These are phyloP conservation scores for Amborella trichopoda DNA, from an alignment of 164 flowering plant species.

Conservation along the genomic window DNA sequence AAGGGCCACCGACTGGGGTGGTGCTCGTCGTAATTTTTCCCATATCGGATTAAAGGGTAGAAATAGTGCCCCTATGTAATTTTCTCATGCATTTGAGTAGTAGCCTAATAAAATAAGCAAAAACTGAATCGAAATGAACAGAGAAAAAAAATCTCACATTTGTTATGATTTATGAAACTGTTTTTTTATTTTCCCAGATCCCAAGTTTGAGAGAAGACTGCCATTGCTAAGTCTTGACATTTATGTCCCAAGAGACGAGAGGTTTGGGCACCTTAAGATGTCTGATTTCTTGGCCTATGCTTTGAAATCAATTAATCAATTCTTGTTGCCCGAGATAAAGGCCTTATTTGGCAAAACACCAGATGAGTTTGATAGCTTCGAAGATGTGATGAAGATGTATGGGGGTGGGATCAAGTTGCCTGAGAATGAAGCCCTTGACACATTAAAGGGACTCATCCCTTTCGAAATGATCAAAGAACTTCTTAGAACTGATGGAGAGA, in stretches of 20 bases:
- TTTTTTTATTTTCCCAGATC: slow-evolving; percentile 33
- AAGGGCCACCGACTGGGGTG: no score
- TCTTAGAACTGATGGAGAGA: slow-evolving; percentile 52
- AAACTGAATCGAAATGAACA: no score
- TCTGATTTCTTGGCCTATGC: slow-evolving; percentile 75
- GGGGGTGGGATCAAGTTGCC: slow-evolving; percentile 55
- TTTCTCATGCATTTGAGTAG: no score
- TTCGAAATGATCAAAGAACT: slow-evolving; percentile 71
- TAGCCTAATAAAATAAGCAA: no score
- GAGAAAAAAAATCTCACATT: no score
- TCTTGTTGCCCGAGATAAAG: slow-evolving; percentile 40
- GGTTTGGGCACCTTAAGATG: slow-evolving; percentile 58
- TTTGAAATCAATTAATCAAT: slow-evolving; percentile 57
- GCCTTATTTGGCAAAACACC: slow-evolving; percentile 43
- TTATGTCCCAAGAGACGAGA: slow-evolving; percentile 87
- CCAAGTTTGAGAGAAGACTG: slow-evolving; percentile 49
- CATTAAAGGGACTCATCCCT: slow-evolving; percentile 33
- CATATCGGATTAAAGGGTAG: no score
- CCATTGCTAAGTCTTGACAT: slow-evolving; percentile 52
- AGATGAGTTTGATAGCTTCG: slow-evolving; percentile 65
- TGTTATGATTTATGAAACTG: no score
- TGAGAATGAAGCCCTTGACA: slow-evolving; percentile 8
- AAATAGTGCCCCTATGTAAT: no score
- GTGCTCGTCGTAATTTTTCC: no score
- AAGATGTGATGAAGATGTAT: slow-evolving; percentile 54